These are phyloP conservation scores for Sclerotinia trifoliorum DNA, from an alignment of 2,329 filamentous ascomycete genomes.

Conservation along the genomic window DNA sequence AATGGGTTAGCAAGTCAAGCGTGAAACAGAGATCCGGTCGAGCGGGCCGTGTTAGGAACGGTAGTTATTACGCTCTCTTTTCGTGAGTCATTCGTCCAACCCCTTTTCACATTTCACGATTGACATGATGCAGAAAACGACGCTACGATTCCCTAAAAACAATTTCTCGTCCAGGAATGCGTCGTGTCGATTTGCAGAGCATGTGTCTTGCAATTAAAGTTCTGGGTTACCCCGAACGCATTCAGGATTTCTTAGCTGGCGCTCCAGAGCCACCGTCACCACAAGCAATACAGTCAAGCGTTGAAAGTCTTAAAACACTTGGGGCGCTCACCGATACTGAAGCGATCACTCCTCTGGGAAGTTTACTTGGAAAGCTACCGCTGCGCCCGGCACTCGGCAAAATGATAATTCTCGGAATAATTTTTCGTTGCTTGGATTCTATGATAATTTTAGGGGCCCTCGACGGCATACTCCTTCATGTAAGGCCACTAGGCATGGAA, in stretches of 20 bases:
- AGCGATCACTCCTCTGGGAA: conserved; percentile 77
- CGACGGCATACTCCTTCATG: conserved; percentile 79
- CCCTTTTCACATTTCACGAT: not conserved
- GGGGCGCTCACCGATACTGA: conserved; percentile 80
- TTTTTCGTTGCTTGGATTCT: conserved; percentile 86
- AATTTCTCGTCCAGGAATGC: conserved; percentile 81
- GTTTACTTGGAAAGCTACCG: conserved; percentile 85
- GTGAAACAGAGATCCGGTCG: conserved; percentile 91
- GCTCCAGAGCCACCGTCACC: conserved; percentile 84
- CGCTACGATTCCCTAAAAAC: conserved; percentile 77
- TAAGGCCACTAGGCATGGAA: conserved; percentile 76
- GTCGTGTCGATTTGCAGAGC: conserved; percentile 85
- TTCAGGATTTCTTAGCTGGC: conserved; percentile 74
- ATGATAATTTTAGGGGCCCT: conserved; percentile 85
- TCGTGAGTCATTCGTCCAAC: conserved; percentile 59
- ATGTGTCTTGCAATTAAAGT: conserved; percentile 90
- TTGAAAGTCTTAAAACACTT: conserved; percentile 76
- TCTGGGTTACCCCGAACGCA: conserved; percentile 79
- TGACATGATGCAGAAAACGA: conserved; percentile 44
- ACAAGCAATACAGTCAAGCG: conserved; percentile 77
- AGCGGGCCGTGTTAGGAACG: conserved; percentile 85
- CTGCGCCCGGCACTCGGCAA: conserved; percentile 88
- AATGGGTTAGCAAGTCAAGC: conserved; percentile 87
- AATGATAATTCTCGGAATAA: conserved; percentile 87
- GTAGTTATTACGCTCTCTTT: conserved; percentile 86